These are phyloP conservation scores for Fusarium multiceps DNA, from an alignment of 2,329 filamentous ascomycete genomes.

Conservation along the genomic window DNA sequence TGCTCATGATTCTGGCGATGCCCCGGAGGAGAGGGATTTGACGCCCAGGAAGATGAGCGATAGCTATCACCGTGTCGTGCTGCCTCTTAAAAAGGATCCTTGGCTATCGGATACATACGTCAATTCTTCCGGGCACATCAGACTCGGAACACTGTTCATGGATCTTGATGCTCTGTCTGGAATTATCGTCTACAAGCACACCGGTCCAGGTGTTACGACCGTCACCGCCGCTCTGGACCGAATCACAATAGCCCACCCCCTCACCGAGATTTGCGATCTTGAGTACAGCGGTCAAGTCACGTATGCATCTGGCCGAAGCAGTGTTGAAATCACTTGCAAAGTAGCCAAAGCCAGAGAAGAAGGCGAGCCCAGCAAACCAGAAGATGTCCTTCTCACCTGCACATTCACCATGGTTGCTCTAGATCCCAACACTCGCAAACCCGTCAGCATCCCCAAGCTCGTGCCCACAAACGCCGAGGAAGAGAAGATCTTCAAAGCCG, in stretches of 20 bases:
- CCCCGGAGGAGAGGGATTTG: slow-evolving; percentile 40
- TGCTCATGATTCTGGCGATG: slow-evolving; percentile 14
- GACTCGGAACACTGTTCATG: slow-evolving; percentile 79
- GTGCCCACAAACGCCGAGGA: slow-evolving; percentile 45
- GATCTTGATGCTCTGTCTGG: slow-evolving; percentile 82
- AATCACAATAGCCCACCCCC: slow-evolving; percentile 71
- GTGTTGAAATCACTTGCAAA: slow-evolving; percentile 79
- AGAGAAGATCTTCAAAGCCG: slow-evolving; percentile 43
- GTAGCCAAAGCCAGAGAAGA: slow-evolving; percentile 73
- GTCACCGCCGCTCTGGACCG: slow-evolving; percentile 63
- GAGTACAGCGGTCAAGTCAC: slow-evolving; percentile 72
- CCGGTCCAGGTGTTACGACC: slow-evolving; percentile 65
- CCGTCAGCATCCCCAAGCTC: slow-evolving; percentile 43
- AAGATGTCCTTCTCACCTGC: slow-evolving; percentile 59
- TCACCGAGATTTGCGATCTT: slow-evolving; percentile 82
- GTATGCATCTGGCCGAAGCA: slow-evolving; percentile 78
- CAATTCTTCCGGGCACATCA: slow-evolving; percentile 79
- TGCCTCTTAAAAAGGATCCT: slow-evolving; percentile 78
- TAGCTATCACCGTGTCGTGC: slow-evolving; percentile 50
- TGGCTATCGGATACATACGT: slow-evolving; percentile 83
- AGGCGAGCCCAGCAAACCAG: slow-evolving; percentile 62
- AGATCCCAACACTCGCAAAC: slow-evolving; percentile 45
- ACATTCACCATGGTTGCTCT: slow-evolving; percentile 50
- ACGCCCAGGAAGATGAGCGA: slow-evolving; percentile 48
- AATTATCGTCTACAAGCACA: slow-evolving; percentile 77